Conservation (phyloP, 83 land plant genomes). For the Diphasiastrum complanatum region DNA sequence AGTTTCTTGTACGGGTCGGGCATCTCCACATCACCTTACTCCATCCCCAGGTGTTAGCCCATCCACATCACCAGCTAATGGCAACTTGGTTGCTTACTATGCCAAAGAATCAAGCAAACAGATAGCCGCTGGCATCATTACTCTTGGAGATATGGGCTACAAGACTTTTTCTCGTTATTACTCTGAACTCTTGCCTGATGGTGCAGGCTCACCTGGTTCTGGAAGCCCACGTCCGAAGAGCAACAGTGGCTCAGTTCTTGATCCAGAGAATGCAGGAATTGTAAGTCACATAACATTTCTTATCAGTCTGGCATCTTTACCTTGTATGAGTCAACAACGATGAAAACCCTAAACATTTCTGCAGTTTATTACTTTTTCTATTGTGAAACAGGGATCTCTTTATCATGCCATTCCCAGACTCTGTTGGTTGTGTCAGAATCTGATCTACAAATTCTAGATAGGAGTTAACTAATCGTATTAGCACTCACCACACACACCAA, state of each 20-base stretch:
- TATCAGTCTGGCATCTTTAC: slow-evolving; percentile 3
- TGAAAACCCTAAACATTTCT: too few species aligned
- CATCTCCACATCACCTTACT: slow-evolving; percentile 65
- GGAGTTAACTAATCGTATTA: not conserved
- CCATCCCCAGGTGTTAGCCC: slow-evolving; percentile 65
- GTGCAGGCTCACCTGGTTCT: slow-evolving; percentile 29
- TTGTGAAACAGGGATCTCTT: too few species aligned
- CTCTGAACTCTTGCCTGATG: slow-evolving; percentile 69
- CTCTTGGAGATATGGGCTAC: slow-evolving; percentile 74
- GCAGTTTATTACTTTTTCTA: too few species aligned
- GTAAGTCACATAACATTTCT: slow-evolving; percentile 33
- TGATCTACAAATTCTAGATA: too few species aligned
- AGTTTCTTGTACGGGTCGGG: slow-evolving; percentile 50
- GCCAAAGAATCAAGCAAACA: slow-evolving; percentile 94
- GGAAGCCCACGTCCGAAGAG: slow-evolving; percentile 37
- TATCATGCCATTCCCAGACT: too few species aligned
- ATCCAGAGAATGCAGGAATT: slow-evolving; percentile 69
- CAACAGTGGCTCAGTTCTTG: slow-evolving; percentile 18
- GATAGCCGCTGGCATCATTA: slow-evolving; percentile 80
- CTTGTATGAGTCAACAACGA: too few species aligned
- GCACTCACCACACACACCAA: too few species aligned
- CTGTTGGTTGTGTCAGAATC: too few species aligned
- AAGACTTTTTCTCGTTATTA: slow-evolving; percentile 67
- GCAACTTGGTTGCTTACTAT: slow-evolving; percentile 70
- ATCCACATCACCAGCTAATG: slow-evolving; percentile 57